A percentile compares a stretch with the other conserved stretches of the same genome.
These are phyloP conservation scores for Carex kokanica DNA, from an alignment of 176 grass and related monocot species.

Conservation along the genomic window DNA sequence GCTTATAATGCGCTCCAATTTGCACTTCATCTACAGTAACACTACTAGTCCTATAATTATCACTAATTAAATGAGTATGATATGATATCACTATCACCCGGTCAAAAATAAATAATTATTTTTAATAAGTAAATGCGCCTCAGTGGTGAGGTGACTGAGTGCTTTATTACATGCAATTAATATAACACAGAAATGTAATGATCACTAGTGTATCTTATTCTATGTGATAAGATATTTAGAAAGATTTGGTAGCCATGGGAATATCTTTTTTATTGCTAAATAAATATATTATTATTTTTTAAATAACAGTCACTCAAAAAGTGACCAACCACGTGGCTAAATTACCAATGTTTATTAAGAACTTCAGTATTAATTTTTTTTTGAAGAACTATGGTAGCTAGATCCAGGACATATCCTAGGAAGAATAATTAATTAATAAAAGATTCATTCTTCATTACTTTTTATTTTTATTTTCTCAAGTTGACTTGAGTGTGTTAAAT, in stretches of 20 bases:
- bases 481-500: neutral
- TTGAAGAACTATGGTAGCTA: neutral
- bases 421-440: neutral
- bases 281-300: neutral
- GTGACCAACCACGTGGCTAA: neutral
- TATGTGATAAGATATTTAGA: slow-evolving; percentile 8
- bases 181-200: neutral
- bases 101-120: neutral
- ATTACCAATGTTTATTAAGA: neutral
- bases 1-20: neutral
- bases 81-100: neutral
- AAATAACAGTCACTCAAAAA: neutral
- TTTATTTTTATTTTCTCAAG: neutral
- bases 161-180: neutral
- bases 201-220: slow-evolving; percentile 5
- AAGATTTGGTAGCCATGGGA: neutral
- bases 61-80: neutral
- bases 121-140: neutral
- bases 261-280: neutral
- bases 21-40: neutral
- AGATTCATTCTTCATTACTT: neutral
- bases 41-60: neutral
- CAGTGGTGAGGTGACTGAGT: neutral
- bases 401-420: neutral
- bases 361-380: neutral